phyloP scores from a whole-genome alignment of 805 yeast species.

The Starmerella ratchasimensis region DNA sequence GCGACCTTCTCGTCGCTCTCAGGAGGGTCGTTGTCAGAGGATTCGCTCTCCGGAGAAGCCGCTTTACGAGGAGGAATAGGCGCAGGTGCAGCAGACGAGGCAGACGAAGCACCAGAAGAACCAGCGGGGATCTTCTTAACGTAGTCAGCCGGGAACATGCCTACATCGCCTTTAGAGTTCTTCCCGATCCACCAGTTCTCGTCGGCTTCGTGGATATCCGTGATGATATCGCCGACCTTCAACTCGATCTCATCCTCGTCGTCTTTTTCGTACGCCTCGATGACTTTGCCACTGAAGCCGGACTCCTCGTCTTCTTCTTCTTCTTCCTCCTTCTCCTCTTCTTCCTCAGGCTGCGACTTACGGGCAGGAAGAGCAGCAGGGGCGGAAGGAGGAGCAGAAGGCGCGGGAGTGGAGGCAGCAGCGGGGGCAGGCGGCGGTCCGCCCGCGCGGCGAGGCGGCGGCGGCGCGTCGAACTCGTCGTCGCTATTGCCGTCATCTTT shows the following conservation, averaged over 20 bases:
- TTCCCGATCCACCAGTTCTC: conserved; percentile 90
- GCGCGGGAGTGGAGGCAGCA: conserved; percentile 7
- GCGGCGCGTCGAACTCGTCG: conserved; percentile 1
- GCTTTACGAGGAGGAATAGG: too few species aligned
- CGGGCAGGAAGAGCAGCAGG: conserved; percentile 10
- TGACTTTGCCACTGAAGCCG: conserved; percentile 51
- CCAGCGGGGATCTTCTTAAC: conserved; percentile 37
- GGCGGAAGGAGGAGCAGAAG: conserved; percentile 7
- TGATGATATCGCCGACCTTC: conserved; percentile 50
- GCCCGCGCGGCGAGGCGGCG: conserved; percentile 3
- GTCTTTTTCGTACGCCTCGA: conserved; percentile 45
- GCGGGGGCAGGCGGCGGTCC: too few species aligned
- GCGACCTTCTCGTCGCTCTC: conserved; percentile 37
- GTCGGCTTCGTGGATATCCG: conserved; percentile 55
- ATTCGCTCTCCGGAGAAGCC: too few species aligned
- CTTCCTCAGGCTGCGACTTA: conserved; percentile 20
- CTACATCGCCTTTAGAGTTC: conserved; percentile 56
- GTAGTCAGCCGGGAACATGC: conserved; percentile 84
- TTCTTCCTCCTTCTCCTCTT: conserved; percentile 15
- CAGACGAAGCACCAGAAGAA: too few species aligned
- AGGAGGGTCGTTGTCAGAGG: too few species aligned
- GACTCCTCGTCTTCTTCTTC: conserved; percentile 7
- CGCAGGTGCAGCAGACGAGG: conserved; percentile 21
- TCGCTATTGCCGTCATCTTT: conserved; percentile 3
- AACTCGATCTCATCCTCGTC: conserved; percentile 66